These are phyloP conservation scores for Globisporangium carolinianum DNA, from an alignment of 352 stramenopile species.

Conservation along the genomic window DNA sequence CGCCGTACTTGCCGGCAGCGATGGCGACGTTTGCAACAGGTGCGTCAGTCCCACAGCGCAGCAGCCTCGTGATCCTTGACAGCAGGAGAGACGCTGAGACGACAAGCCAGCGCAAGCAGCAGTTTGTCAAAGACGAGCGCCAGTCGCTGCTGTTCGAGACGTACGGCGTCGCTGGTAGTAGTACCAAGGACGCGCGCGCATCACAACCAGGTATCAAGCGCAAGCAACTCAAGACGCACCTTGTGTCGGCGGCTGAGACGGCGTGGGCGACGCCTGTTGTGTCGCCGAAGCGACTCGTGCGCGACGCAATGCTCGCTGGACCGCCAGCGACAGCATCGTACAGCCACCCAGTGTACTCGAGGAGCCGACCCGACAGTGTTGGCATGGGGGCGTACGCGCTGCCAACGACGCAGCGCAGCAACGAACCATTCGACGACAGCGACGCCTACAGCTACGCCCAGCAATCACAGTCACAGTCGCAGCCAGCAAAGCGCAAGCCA, in stretches of 20 bases:
- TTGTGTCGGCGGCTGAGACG: slow-evolving; percentile 27
- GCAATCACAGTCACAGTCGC: slow-evolving; percentile 2
- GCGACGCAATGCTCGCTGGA: slow-evolving; percentile 17
- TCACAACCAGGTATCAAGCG: slow-evolving; percentile 39
- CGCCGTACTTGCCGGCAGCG: slow-evolving; percentile 28
- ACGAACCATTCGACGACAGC: background rate
- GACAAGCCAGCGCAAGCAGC: slow-evolving; percentile 15
- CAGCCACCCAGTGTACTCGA: slow-evolving; percentile 21
- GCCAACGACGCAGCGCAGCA: background rate
- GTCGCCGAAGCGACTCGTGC: slow-evolving; percentile 21
- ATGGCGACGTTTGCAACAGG: slow-evolving; percentile 15
- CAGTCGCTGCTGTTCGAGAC: slow-evolving; percentile 59
- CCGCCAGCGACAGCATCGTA: background rate
- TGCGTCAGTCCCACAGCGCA: slow-evolving; percentile 19
- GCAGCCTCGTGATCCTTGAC: slow-evolving; percentile 34
- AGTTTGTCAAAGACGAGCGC: slow-evolving; percentile 39
- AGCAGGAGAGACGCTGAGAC: background rate
- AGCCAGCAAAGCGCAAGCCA: slow-evolving; percentile 1
- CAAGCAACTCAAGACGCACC: slow-evolving; percentile 43
- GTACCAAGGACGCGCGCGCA: slow-evolving; percentile 5
- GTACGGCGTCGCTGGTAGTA: slow-evolving; percentile 34
- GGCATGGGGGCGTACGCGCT: slow-evolving; percentile 9
- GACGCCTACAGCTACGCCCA: slow-evolving; percentile 5
- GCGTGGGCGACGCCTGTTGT: slow-evolving; percentile 23
- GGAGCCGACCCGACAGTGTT: slow-evolving; percentile 9